These are phyloP conservation scores for Neoboletus brunneissimus DNA, from an alignment of 768 basidiomycete genomes.

Conservation along the genomic window DNA sequence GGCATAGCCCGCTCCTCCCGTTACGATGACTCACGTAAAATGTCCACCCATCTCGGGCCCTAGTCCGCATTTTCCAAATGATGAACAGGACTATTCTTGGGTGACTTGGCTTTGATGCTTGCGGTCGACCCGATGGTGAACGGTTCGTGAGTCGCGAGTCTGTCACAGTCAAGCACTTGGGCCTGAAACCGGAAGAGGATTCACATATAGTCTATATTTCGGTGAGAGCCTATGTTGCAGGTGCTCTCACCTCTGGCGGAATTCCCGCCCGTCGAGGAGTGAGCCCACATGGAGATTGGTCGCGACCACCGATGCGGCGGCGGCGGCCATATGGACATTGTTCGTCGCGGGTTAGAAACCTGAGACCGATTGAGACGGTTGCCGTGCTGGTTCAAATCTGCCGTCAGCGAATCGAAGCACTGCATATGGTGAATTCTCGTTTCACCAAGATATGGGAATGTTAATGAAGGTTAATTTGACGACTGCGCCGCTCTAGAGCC, in stretches of 20 bases:
- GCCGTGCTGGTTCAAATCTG: constrained; percentile 11
- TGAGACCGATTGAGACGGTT: constrained; percentile 6
- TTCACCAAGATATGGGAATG: constrained; percentile 19
- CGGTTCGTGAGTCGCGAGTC: background rate
- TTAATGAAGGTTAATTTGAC: constrained; percentile 18
- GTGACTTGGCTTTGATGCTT: background rate
- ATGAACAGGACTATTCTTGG: constrained; percentile 1
- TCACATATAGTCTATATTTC: background rate
- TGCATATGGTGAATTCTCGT: constrained; percentile 13
- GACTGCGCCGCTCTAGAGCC: constrained; percentile 16
- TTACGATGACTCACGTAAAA: constrained; percentile 24
- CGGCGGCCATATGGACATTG: background rate
- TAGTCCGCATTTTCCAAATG: background rate
- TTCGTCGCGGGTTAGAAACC: background rate
- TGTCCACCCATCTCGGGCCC: constrained; percentile 4
- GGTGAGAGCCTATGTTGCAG: background rate
- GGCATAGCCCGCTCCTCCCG: constrained; percentile 9
- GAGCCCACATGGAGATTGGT: background rate
- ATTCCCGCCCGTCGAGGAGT: background rate
- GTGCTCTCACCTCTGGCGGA: background rate
- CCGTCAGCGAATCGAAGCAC: constrained; percentile 16
- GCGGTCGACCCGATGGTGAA: background rate
- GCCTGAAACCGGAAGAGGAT: background rate
- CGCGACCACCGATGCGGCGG: background rate
- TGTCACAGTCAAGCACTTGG: background rate